These are phyloP conservation scores for Lactarius vividus DNA, from an alignment of 768 basidiomycete species.

Conservation along the genomic window DNA sequence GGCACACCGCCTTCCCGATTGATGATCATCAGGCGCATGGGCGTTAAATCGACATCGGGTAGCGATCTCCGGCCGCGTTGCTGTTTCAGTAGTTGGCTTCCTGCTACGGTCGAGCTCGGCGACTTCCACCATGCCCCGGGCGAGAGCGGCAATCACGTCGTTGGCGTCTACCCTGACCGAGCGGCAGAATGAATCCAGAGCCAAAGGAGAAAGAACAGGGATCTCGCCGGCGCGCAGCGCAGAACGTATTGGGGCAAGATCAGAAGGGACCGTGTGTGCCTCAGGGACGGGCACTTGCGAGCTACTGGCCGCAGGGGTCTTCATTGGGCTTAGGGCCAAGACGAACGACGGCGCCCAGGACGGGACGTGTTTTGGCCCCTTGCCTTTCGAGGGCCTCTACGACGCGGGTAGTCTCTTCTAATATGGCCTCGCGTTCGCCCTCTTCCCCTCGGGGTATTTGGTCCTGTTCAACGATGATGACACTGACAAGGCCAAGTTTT, in stretches of 20 bases:
- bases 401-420: slow-evolving; percentile 84
- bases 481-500: slow-evolving; percentile 91
- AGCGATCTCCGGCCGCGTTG: slow-evolving; percentile 36
- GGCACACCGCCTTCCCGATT: slow-evolving; percentile 96
- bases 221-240: slow-evolving; percentile 94
- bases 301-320: slow-evolving; percentile 35
- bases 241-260: slow-evolving; percentile 81
- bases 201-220: slow-evolving; percentile 91
- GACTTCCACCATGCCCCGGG: slow-evolving; percentile 73
- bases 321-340: slow-evolving; percentile 71
- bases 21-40: slow-evolving; percentile 95
- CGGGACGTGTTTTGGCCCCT: slow-evolving; percentile 83
- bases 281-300: slow-evolving; percentile 50
- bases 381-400: slow-evolving; percentile 79
- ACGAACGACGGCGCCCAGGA: slow-evolving; percentile 82
- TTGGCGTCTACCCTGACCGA: slow-evolving; percentile 84
- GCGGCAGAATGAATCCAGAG: slow-evolving; percentile 86
- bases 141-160: slow-evolving; percentile 83
- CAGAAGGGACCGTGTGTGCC: slow-evolving; percentile 75
- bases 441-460: slow-evolving; percentile 63
- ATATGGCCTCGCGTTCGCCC: slow-evolving; percentile 61
- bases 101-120: slow-evolving; percentile 46
- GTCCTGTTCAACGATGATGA: slow-evolving; percentile 93
- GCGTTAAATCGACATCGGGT: slow-evolving; percentile 78
- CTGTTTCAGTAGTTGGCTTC: slow-evolving; percentile 37